A percentile compares a stretch with the other conserved stretches of the same genome.
Evolutionary conservation across 2,329 filamentous ascomycete species (phyloP).

Genomic region (Penicillium brevicompactum): DNA sequence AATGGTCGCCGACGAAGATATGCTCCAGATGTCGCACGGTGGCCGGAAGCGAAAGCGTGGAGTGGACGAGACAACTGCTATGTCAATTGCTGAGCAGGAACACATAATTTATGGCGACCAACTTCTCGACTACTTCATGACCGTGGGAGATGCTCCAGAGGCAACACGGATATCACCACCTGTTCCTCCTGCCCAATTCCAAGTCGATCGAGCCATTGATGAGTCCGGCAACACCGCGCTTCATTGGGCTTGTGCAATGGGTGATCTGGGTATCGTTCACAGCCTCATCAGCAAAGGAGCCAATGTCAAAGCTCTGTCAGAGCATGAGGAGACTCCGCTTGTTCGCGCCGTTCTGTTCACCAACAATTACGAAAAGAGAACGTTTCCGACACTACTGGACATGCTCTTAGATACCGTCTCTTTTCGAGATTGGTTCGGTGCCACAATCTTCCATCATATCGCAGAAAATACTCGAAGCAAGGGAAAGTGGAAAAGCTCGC

Average conservation of each 20-base stretch:
- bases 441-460: conserved; percentile 92
- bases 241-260: conserved; percentile 98
- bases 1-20: conserved; percentile 81
- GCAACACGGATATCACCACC: conserved; percentile 62
- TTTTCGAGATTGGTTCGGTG: conserved; percentile 75
- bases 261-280: conserved; percentile 87
- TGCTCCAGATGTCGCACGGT: conserved; percentile 66
- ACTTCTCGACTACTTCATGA: conserved; percentile 92
- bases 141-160: conserved; percentile 74
- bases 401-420: conserved; percentile 82
- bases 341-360: conserved; percentile 96
- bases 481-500: conserved; percentile 82
- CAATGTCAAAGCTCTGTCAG: conserved; percentile 69
- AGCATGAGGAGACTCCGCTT: conserved; percentile 79
- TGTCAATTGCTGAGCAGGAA: conserved; percentile 71
- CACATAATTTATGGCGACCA: conserved; percentile 92
- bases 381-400: conserved; percentile 81
- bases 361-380: conserved; percentile 92
- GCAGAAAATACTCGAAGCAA: conserved; percentile 83
- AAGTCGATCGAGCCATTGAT: conserved; percentile 90
- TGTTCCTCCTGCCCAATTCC: conserved; percentile 80
- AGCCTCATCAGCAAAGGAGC: conserved; percentile 82
- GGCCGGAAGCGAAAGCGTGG: conserved; percentile 76
- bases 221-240: conserved; percentile 89
- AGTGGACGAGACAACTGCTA: conserved; percentile 60